Evolutionary conservation across 148 eudicot species (phyloP).

Genomic region (Nepenthes mirabilis): DNA sequence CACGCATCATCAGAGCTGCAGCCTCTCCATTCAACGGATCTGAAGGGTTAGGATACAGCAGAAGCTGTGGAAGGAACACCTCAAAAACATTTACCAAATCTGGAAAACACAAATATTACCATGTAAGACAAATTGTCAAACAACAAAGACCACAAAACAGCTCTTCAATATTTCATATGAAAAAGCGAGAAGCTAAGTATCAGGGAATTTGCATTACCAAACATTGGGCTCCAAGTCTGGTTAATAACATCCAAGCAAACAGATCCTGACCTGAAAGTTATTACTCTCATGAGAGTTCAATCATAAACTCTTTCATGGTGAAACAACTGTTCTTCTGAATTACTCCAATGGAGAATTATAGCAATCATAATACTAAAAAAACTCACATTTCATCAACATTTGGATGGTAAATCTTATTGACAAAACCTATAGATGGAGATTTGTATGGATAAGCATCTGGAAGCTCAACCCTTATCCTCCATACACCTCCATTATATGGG

Average conservation of each 20-base stretch:
- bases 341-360: background rate
- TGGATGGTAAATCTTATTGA: constrained; percentile 90
- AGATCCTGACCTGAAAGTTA: constrained; percentile 68
- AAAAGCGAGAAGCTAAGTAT: background rate
- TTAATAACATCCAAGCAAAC: constrained; percentile 92
- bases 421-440: constrained; percentile 81
- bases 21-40: constrained; percentile 91
- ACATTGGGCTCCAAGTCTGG: constrained; percentile 97
- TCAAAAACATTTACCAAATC: constrained; percentile 86
- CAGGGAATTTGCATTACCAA: constrained; percentile 31
- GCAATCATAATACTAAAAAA: background rate
- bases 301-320: background rate
- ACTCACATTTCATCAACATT: constrained; percentile 91
- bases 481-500: constrained; percentile 87
- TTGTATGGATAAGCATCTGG: constrained; percentile 94
- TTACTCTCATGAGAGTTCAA: constrained; percentile 2
- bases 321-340: background rate
- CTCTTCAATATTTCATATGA: background rate
- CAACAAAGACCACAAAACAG: background rate
- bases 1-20: constrained; percentile 84
- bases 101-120: constrained; percentile 19
- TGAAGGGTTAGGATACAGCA: constrained; percentile 81
- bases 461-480: constrained; percentile 83
- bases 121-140: constrained; percentile 6
- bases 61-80: constrained; percentile 97